Conservation (phyloP, 306 rosid species). For the Casuarina equisetifolia region DNA sequence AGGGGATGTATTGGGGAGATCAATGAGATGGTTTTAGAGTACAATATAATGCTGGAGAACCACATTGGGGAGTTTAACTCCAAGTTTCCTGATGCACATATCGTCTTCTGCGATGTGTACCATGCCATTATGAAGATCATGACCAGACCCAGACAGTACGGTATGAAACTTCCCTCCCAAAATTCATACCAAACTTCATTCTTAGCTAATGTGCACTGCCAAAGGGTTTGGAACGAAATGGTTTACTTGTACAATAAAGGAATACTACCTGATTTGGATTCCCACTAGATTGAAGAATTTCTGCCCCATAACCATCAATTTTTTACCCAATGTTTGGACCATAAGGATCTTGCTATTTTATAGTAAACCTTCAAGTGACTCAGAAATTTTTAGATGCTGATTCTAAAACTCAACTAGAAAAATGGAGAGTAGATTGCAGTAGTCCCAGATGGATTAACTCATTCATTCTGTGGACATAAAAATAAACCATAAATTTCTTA, state of each 20-base stretch:
- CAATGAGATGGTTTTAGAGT: constrained; percentile 57
- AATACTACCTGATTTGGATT: too few relatives aligned
- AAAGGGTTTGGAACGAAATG: too few relatives aligned
- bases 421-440: not conserved
- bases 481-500: not conserved
- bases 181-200: not conserved
- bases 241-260: too few relatives aligned
- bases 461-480: not conserved
- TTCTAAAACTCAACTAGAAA: not conserved
- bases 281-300: too few relatives aligned
- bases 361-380: too few relatives aligned
- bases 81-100: constrained; percentile 47
- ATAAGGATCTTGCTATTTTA: too few relatives aligned
- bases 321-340: too few relatives aligned
- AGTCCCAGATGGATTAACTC: not conserved
- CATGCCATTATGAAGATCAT: constrained; percentile 65
- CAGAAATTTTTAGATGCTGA: too few relatives aligned
- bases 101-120: constrained; percentile 76
- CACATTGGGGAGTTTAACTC: constrained; percentile 42
- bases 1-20: constrained; percentile 51
- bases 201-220: too few relatives aligned
- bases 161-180: constrained; percentile 30
- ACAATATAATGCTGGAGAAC: constrained; percentile 50
- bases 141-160: constrained; percentile 42
- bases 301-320: too few relatives aligned